Percentiles rank a stretch among this genome's conserved stretches.
phyloP scores from a whole-genome alignment of 2,329 filamentous ascomycete species.

The Cladosporium sp. region DNA sequence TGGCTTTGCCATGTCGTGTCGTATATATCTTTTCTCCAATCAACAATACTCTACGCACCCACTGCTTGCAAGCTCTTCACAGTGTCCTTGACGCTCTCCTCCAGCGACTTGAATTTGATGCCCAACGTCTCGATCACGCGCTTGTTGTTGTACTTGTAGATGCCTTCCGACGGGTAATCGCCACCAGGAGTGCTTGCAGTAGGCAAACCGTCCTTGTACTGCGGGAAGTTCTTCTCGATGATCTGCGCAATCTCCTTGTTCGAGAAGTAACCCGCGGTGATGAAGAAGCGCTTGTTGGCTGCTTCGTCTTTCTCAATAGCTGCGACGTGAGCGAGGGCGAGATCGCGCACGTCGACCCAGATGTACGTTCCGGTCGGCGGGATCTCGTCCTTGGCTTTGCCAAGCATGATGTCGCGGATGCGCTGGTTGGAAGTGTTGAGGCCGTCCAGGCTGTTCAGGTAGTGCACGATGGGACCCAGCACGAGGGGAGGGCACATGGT shows the following conservation, averaged over 20 bases:
- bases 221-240: constrained; percentile 57
- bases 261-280: constrained; percentile 61
- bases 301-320: constrained; percentile 57
- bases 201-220: constrained; percentile 53
- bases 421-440: constrained; percentile 74
- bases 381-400: constrained; percentile 59
- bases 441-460: constrained; percentile 61
- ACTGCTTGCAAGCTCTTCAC: constrained; percentile 63
- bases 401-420: constrained; percentile 63
- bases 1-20: neutral
- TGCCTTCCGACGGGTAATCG: constrained; percentile 48
- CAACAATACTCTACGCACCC: constrained; percentile 40
- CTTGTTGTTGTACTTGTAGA: constrained; percentile 59
- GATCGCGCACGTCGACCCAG: constrained; percentile 54
- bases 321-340: constrained; percentile 64
- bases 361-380: constrained; percentile 56
- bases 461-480: constrained; percentile 55
- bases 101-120: constrained; percentile 58
- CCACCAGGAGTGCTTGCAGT: constrained; percentile 42
- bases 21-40: neutral
- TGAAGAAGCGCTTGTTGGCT: constrained; percentile 64
- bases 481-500: constrained; percentile 55
- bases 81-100: constrained; percentile 62
- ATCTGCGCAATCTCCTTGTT: constrained; percentile 61
- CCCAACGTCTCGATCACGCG: constrained; percentile 59